These are phyloP conservation scores for Colletotrichum salicis DNA, from an alignment of 2,329 filamentous ascomycete species.

Conservation along the genomic window DNA sequence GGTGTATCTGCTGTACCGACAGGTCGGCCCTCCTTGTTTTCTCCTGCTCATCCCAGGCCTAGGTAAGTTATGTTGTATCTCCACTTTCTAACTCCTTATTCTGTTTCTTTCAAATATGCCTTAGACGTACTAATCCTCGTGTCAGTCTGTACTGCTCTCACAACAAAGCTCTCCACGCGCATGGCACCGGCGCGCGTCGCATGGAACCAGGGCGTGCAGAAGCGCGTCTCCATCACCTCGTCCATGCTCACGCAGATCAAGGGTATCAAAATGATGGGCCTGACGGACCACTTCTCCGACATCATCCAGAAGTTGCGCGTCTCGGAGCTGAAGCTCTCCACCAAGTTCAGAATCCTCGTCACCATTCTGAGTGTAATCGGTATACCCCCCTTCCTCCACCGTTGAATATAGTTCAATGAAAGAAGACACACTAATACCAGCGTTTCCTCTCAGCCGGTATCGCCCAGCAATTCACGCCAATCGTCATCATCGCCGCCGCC, in stretches of 20 bases:
- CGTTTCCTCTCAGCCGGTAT: conserved; percentile 36
- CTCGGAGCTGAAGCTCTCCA: conserved; percentile 51
- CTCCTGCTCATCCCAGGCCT: conserved; percentile 43
- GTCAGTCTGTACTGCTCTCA: conserved; percentile 36
- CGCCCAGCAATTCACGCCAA: conserved; percentile 44
- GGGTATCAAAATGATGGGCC: conserved; percentile 56
- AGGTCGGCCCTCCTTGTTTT: conserved; percentile 46
- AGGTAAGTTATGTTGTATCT: conserved; percentile 34
- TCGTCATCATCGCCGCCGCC: conserved; percentile 47
- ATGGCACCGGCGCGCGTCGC: conserved; percentile 47
- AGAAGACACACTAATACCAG: neutral
- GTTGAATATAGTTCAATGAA: neutral
- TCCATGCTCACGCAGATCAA: conserved; percentile 55
- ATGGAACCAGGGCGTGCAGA: conserved; percentile 54
- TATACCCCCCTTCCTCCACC: conserved; percentile 23
- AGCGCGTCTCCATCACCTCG: conserved; percentile 51
- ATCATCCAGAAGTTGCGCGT: conserved; percentile 49
- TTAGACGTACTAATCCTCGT: neutral
- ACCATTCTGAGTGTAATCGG: conserved; percentile 44
- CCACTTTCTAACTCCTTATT: neutral
- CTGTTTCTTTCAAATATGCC: neutral
- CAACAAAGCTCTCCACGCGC: conserved; percentile 37
- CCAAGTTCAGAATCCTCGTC: conserved; percentile 49
- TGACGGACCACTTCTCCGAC: conserved; percentile 45
- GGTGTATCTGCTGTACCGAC: conserved; percentile 47